These are phyloP conservation scores for Plectranthus barbatus DNA, from an alignment of 257 asterid species.

Conservation along the genomic window DNA sequence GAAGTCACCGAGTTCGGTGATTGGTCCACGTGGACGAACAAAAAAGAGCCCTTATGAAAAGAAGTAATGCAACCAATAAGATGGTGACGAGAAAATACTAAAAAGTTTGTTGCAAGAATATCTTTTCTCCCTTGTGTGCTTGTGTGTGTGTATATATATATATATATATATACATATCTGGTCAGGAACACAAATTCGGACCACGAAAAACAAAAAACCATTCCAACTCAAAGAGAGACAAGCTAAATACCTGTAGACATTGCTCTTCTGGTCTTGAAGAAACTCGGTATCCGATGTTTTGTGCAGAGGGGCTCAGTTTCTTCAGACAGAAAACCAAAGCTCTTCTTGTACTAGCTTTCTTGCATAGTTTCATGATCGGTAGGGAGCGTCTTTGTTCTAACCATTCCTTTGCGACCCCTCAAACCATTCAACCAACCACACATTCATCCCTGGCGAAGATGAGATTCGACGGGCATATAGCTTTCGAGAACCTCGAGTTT, in stretches of 20 bases:
- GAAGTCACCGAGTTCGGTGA: slow-evolving; percentile 23
- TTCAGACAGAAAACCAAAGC: slow-evolving; percentile 32
- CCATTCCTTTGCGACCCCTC: slow-evolving; percentile 29
- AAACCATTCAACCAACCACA: slow-evolving; percentile 13
- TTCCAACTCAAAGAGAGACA: too few species aligned
- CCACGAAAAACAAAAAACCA: background rate
- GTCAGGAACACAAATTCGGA: too few species aligned
- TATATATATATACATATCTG: too few species aligned
- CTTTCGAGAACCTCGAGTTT: slow-evolving; percentile 32
- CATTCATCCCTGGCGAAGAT: slow-evolving; percentile 31
- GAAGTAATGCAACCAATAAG: slow-evolving; percentile 10
- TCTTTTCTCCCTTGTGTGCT: background rate
- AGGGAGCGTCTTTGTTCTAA: slow-evolving; percentile 30
- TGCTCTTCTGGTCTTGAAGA: background rate
- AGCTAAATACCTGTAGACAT: background rate
- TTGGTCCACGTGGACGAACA: slow-evolving; percentile 25
- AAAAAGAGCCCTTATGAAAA: slow-evolving; percentile 12
- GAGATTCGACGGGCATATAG: slow-evolving; percentile 46
- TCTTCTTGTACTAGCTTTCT: slow-evolving; percentile 32
- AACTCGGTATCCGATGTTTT: slow-evolving; percentile 17
- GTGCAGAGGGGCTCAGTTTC: slow-evolving; percentile 16
- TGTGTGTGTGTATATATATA: slow-evolving; percentile 10
- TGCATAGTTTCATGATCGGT: slow-evolving; percentile 37
- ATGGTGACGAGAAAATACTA: background rate
- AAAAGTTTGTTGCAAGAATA: slow-evolving; percentile 14